Base-by-base conservation (phyloP, 1,284 basidiomycete genomes). In the Ceratobasidium sp. region DNA sequence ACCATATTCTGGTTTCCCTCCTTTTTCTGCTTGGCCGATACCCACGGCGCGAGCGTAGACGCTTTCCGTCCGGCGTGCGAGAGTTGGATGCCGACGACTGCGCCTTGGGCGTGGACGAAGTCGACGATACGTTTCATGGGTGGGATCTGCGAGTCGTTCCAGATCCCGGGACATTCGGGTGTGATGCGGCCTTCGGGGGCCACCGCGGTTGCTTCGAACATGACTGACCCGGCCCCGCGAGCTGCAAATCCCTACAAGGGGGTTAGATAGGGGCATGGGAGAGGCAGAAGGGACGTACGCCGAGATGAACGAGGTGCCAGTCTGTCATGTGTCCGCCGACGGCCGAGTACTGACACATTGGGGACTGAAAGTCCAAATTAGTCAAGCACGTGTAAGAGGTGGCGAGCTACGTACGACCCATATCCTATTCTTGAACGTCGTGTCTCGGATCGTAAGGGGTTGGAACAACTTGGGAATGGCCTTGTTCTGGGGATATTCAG, bases 11-110 rank as follows among this genome's bases (percentile, higher is more conserved):
- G 17, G 20, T 27, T 74, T 75, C 25, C 83, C 83, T 12, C 75
- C 76, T 6, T 75, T 55, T 43, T 78, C 75, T 45, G 27, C 2
- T 45, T 12, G 2, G 2, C 45, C 10, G 12, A 29, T 3, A 54
- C 80, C 87, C 87, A 90, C 2, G 87, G 86, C 1, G 87, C 83
- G 57, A 83, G 80, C 0, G 83, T 86, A 13, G 85, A 86, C 0
- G 89, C 88, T 77, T 93, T 92, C 40, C 91, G 81, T 0, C 91
- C 91, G 0, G 90, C 90, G 76, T 93, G 93, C 0, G 86, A 87
- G 15, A 96, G 83, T 77, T 96, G 93, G 57, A 96, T 85, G 7
- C 87, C 93, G 15, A 55, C 40, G 6, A 27, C 29, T 53, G 87
- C 81, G 62, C 84, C 83, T 73, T 92, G 86, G 1, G 86, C 83